Evolutionary conservation across 192 early-diverging fungal species (phyloP).

Genomic region (Phlyctochytrium bullatum): DNA sequence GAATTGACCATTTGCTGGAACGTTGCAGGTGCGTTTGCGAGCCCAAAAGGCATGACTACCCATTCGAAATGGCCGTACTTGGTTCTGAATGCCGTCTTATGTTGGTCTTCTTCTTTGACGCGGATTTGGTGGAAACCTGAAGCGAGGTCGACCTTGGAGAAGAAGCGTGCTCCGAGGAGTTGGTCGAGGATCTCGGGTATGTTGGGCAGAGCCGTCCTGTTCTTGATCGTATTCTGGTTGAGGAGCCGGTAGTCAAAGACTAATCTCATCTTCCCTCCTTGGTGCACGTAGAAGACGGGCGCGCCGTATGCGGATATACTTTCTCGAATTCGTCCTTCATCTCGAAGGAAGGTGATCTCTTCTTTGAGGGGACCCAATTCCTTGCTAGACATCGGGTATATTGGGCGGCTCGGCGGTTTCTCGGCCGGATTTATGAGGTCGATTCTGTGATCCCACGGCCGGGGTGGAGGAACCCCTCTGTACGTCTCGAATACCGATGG

Average conservation of each 20-base stretch:
- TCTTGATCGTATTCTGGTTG: slow-evolving; percentile 35
- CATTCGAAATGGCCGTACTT: slow-evolving; percentile 50
- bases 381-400: slow-evolving; percentile 15
- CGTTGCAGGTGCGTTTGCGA: slow-evolving; percentile 56
- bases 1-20: slow-evolving; percentile 53
- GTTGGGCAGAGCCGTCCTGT: slow-evolving; percentile 31
- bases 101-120: slow-evolving; percentile 14
- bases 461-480: slow-evolving; percentile 13
- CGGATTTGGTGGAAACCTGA: slow-evolving; percentile 25
- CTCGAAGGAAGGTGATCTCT: slow-evolving; percentile 15
- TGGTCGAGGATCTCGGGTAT: slow-evolving; percentile 15
- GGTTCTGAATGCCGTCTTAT: slow-evolving; percentile 36
- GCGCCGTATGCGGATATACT: slow-evolving; percentile 18
- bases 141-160: slow-evolving; percentile 17
- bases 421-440: neutral
- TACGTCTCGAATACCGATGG: slow-evolving; percentile 11
- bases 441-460: slow-evolving; percentile 7
- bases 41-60: slow-evolving; percentile 61
- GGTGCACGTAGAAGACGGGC: slow-evolving; percentile 19
- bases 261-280: slow-evolving; percentile 16
- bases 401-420: neutral
- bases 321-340: slow-evolving; percentile 10
- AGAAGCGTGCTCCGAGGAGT: neutral
- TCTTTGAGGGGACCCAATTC: slow-evolving; percentile 10
- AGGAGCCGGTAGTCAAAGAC: slow-evolving; percentile 22